Base-by-base conservation (phyloP, 371 early-diverging fungal genomes). In the Choanephora cucurbitarum region DNA sequence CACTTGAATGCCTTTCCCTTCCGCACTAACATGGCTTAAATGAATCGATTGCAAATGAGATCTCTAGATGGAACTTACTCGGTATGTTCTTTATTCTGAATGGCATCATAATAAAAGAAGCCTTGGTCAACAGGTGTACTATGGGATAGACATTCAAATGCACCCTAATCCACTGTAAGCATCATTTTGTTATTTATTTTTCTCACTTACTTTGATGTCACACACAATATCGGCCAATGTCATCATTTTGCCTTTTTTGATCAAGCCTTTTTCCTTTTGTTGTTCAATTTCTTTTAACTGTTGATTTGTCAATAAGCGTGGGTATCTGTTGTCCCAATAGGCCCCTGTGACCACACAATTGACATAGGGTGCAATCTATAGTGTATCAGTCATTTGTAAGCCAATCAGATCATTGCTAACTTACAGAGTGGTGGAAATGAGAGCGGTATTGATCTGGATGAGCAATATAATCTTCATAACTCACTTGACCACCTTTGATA, bases 141-240 rank as follows among this genome's bases (percentile, higher is more conserved):
- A 39, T 89, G 89, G 41, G 86, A 86, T 80, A 94, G 88, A 71
- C 96, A 95, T 67, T 98, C 98, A 44, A 98, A 83, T 17, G 94
- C 89, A 1, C 96, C 96, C 84, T 88, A 60, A 18, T 45, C 19
- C 14, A 48, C 17, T 37, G 47, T 59, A 34, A 59, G 48, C 45
- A 55, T 46, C 13, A 37, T 18, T 2, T 10, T 17, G 8, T 8
- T 5, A 9, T 24, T 28, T 17, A 8, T 19, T 44, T 18, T 8
- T n/a, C n/a, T 40, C 22, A n/a, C 72, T 59, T 77, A 91, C 95
- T 62, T 84, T 82, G 43, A 97, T 89, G 59, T 98, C 98, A 63
- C 97, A 97, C 33, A 93, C 92, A 37, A 98, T 91, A 65, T 98
- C 98, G 9, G 94, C 92, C 43, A 98, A 68, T 24, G 88, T 80